These are phyloP conservation scores for Malus hybrid DNA, from an alignment of 331 rosid species.

Conservation along the genomic window DNA sequence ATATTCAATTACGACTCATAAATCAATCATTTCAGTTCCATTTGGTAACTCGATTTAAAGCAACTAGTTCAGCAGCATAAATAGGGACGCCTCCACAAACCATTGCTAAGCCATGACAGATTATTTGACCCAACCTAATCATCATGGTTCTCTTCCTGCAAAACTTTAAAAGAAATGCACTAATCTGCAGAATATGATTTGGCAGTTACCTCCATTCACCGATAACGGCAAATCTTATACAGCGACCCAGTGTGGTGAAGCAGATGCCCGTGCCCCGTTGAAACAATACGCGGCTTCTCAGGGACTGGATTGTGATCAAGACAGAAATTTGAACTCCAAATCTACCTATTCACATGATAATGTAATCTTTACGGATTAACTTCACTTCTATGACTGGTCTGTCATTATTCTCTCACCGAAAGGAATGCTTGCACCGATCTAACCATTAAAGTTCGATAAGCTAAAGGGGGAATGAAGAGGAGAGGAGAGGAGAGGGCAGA, in stretches of 20 bases:
- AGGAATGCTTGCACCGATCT: background rate
- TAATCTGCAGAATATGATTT: constrained; percentile 15
- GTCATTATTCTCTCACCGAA: background rate
- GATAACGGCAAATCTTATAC: background rate
- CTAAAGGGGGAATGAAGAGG: background rate
- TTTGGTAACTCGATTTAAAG: background rate
- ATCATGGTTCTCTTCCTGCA: constrained; percentile 13
- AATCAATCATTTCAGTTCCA: background rate
- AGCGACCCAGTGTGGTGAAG: constrained; percentile 12
- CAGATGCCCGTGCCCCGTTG: constrained; percentile 18
- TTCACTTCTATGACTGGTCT: background rate
- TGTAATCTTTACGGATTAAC: background rate
- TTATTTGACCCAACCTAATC: background rate
- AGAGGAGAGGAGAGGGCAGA: background rate
- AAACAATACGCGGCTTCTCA: constrained; percentile 6
- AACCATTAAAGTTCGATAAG: background rate
- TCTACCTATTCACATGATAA: constrained; percentile 3
- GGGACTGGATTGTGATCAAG: background rate
- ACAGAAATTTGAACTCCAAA: constrained; percentile 13
- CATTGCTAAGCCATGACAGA: constrained; percentile 2
- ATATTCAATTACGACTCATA: too few species aligned
- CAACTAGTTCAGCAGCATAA: background rate
- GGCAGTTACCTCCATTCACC: constrained; percentile 33
- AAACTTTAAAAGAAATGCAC: constrained; percentile 1
- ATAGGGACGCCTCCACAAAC: constrained; percentile 27